Base-by-base conservation (phyloP, 495 filamentous ascomycete species). In the Podospora didyma region DNA sequence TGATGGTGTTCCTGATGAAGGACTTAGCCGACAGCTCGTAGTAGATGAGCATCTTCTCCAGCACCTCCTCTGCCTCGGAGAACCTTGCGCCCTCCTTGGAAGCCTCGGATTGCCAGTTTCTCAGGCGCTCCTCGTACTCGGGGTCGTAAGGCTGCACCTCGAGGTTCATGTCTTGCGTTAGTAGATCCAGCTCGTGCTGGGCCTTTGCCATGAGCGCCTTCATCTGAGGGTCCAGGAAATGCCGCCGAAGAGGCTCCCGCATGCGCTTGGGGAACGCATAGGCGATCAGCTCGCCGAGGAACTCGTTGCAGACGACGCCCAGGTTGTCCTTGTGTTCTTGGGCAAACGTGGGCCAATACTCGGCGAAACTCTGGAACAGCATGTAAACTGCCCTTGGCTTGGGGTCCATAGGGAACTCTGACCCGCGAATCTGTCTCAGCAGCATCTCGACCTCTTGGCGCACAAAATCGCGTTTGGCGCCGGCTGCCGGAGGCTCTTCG, bases 31-130 rank as follows among this genome's bases (percentile, higher is more conserved):
- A 65, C 10, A 74, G 62, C 54, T 75, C 70, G 42, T 75, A 75
- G 58, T 63, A 70, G 28, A 75, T 73, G 9, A 76, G 67, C 72
- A 73, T 75, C 62, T 74, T 74, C 65, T 75, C 69, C 35, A 75
- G 55, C 1, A 75, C 70, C 51, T 74, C 67, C 52, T 75, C 69
- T 16, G 71, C 68, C 17, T 71, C 69, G 12, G 69, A 62, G 37
- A 66, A 71, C 11, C 54, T 59, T 0, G 62, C 61, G 10, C 68
- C 72, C 20, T 69, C 62, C 46, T 63, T 39, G 16, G 62, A 54
- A 1, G 42, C 61, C 9, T 59, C 53, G 21, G 46, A 46, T 12
- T 66, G 70, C 73, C 68, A 74, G 49, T 45, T 64, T 31, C 61
- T 51, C 54, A 75, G 63, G 16, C 61, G 70, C 23, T 70, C 68